Base-by-base conservation (phyloP, 2,329 filamentous ascomycete species). In the Neofusicoccum kwambonambiense region DNA sequence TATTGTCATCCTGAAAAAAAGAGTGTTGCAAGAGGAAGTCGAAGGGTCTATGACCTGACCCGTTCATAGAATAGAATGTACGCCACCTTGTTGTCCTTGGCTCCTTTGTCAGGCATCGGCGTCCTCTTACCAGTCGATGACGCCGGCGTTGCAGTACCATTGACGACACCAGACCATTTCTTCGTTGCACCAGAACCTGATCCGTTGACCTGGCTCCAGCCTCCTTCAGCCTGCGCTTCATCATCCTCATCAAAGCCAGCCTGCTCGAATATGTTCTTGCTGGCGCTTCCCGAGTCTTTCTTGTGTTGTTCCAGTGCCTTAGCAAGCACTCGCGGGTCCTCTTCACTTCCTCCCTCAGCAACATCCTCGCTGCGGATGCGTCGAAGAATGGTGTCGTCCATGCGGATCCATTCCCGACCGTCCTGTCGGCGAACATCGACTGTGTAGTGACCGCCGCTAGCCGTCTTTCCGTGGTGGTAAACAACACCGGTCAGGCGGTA, bases 391-490 rank as follows among this genome's bases (percentile, higher is more conserved):
- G 95, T 99, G 75, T 99, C 95, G 72, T 99, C 95, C 69, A 99
- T 87, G 63, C 94, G 91, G 64, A 99, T 90, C 95, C 95, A 99
- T 77, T 97, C 93, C 22, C 87, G 87, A n/a, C 90, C 92, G 74
- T 99, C 95, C 77, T 98, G 94, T 60, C 95, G 90, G 65, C 93
- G 88, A 45, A 97, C 90, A 76, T 99, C 95, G n/a, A 96, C 94
- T 1, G 95, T 99, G 78, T 99, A 99, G 77, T 99, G 95, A 3
- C 95, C 95, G 61, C 92, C 93, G 68, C 91, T 96, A 41, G 95
- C 95, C 71, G 96, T 96, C 82, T 96, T 97, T 66, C 95, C 95
- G 71, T 99, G 95, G 73, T 99, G 95, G 75, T 99, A 99, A 22
- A 99, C 93, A 35, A 96, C 95, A 19, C 90, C 91, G 68, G 89